Base-by-base conservation (phyloP, 1,284 basidiomycete species). In the Laetiporus sulphureus region DNA sequence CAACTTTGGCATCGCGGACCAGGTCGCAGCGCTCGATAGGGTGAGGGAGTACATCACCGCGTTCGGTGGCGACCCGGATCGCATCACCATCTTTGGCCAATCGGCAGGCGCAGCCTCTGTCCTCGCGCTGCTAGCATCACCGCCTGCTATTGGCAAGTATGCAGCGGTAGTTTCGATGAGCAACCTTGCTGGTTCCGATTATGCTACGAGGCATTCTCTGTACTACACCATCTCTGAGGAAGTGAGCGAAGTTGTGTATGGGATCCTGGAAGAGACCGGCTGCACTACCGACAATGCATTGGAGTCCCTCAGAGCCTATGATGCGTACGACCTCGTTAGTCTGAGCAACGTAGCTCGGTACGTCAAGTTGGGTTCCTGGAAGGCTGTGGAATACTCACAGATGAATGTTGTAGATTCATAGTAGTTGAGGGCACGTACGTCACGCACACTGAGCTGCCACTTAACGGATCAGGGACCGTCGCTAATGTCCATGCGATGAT, bases 401-500 rank as follows among this genome's bases (percentile, higher is more conserved):
- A 31, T 32, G 10, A 18, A 25, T 18, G 16, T 3, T 21, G 15
- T 27, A 69, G 69, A 42, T 69, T 63, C 38, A 49, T 69, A 18
- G 71, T 73, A 1, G 64, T 69, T 6, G 72, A 74, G 41, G 71
- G 71, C 2, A 68, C 62, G 10, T 67, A 61, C 48, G 60, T 73
- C 23, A 62, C 58, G 1, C 54, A 58, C 3, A 53, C 57, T 15
- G 59, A 65, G 13, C 61, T 73, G 11, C 60, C 61, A 6, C 48
- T 71, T 18, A 59, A 63, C 30, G 66, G 66, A 0, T 52, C 58
- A 1, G 67, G 65, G 1, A 60, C 61, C 2, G 53, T 63, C 3
- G 68, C 69, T 4, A 55, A 65, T 29, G 69, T 67, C 0, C 69
- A 71, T 45, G 63, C 69, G 27, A 64, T 75, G 51, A 68, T 69